Evolutionary conservation across 495 filamentous ascomycete species (phyloP).

Genomic region (Glonium stellatum): DNA sequence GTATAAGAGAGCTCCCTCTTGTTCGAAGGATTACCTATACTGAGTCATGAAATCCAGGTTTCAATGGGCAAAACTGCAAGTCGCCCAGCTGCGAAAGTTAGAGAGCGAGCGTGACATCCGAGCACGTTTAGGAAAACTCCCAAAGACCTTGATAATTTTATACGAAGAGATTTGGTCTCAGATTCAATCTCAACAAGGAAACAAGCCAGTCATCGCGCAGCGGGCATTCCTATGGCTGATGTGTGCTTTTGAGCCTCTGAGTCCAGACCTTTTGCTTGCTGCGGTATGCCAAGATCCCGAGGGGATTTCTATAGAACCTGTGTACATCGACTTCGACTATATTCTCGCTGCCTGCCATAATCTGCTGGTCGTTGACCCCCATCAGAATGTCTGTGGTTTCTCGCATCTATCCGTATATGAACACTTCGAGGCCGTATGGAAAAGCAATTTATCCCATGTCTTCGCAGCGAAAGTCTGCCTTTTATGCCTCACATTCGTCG

Average conservation of each 20-base stretch:
- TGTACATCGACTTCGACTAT: not conserved
- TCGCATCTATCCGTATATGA: not conserved
- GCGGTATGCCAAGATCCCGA: not conserved
- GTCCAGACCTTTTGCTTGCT: not conserved
- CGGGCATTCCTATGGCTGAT: not conserved
- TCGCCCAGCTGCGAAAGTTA: not conserved
- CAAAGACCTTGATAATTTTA: not conserved
- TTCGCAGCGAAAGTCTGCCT: not conserved
- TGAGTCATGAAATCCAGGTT: not conserved
- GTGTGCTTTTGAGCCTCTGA: not conserved
- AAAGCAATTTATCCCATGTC: not conserved
- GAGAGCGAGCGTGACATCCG: not conserved
- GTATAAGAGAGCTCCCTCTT: too few species aligned
- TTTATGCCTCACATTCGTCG: too few species aligned
- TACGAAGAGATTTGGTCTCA: not conserved
- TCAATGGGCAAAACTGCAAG: not conserved
- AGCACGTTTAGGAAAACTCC: not conserved
- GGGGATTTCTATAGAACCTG: not conserved
- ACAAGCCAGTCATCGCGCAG: not conserved
- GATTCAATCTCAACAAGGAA: not conserved
- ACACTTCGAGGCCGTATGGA: not conserved
- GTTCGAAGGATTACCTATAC: not conserved
- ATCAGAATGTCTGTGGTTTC: not conserved
- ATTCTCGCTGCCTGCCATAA: not conserved
- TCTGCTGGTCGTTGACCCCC: not conserved